Evolutionary conservation across 148 eudicot species (phyloP).

Genomic region (Vaccinium vitisidaea): DNA sequence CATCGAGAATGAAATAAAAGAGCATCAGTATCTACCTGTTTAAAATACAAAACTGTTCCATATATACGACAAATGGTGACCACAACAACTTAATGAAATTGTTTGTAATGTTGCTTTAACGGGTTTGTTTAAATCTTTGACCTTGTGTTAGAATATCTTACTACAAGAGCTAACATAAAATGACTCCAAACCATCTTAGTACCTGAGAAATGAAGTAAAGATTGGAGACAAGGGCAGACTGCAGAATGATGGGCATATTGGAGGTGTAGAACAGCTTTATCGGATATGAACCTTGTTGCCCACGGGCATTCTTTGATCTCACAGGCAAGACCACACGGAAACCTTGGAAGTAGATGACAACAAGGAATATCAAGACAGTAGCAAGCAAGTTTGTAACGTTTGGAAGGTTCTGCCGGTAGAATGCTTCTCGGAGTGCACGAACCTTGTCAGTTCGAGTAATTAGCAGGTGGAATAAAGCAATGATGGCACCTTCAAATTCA

Average conservation of each 20-base stretch:
- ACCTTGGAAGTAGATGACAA: constrained; percentile 89
- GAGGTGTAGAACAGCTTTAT: constrained; percentile 93
- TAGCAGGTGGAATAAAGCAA: constrained; percentile 78
- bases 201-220: constrained; percentile 92
- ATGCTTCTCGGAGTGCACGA: constrained; percentile 87
- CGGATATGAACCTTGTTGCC: constrained; percentile 89
- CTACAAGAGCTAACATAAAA: not conserved
- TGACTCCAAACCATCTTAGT: not conserved
- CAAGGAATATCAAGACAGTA: constrained; percentile 73
- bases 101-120: not conserved
- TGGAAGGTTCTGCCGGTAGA: constrained; percentile 87
- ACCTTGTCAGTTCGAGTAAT: constrained; percentile 85
- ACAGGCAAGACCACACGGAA: constrained; percentile 89
- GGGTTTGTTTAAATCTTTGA: not conserved
- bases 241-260: constrained; percentile 92
- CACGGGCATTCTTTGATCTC: constrained; percentile 89
- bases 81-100: not conserved
- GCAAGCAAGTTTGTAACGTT: constrained; percentile 80
- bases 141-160: not conserved
- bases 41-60: not conserved
- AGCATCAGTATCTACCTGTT: not conserved
- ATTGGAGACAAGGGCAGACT: constrained; percentile 88
- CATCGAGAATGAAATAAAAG: not conserved
- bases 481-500: constrained; percentile 89
- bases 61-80: not conserved